These are phyloP conservation scores for Arachis stenosperma DNA, from an alignment of 306 rosid genomes.

Conservation along the genomic window DNA sequence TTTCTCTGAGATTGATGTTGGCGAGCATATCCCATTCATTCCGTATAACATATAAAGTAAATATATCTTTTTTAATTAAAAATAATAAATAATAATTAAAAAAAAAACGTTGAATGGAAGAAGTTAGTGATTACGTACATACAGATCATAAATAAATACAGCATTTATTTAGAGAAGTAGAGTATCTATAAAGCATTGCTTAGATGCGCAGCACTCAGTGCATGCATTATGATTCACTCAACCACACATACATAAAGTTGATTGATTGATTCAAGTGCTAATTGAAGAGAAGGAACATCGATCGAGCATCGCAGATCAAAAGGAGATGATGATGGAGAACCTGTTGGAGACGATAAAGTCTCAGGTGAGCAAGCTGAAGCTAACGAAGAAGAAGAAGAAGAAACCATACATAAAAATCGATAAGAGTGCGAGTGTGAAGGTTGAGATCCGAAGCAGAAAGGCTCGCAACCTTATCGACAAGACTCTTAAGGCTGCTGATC, in stretches of 20 bases:
- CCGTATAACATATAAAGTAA: too few species aligned
- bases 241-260: not conserved
- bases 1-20: not conserved
- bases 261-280: too few species aligned
- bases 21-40: too few species aligned
- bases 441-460: conserved; percentile 91
- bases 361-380: conserved; percentile 62
- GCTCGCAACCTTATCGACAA: conserved; percentile 84
- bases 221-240: not conserved
- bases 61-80: too few species aligned
- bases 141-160: not conserved
- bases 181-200: not conserved
- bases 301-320: not conserved
- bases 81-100: too few species aligned
- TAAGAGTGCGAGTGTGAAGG: conserved; percentile 87
- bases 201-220: too few species aligned
- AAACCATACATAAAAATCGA: conserved; percentile 87
- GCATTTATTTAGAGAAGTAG: not conserved
- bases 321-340: conserved; percentile 48
- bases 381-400: conserved; percentile 57
- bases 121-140: not conserved
- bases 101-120: conserved; percentile 32
- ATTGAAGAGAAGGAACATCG: too few species aligned
- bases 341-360: conserved; percentile 82
- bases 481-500: conserved; percentile 82